Conservation (phyloP, 768 basidiomycete species). For the Cantharellus anzutake region DNA sequence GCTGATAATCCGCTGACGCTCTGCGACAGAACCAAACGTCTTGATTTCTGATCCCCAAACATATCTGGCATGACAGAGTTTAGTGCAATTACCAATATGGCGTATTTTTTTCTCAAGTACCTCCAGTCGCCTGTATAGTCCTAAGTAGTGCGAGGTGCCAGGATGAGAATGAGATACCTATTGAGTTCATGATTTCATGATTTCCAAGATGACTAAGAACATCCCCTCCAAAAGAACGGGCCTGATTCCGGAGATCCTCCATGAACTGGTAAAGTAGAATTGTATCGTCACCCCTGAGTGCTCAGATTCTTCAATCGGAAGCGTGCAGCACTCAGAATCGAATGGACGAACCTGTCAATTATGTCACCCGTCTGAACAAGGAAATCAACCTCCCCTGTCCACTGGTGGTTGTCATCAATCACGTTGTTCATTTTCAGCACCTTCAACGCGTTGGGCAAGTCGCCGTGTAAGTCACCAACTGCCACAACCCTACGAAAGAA, state of each 20-base stretch:
- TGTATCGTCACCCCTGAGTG: constrained; percentile 66
- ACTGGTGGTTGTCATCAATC: constrained; percentile 48
- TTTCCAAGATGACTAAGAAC: constrained; percentile 76
- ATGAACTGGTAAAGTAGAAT: constrained; percentile 71
- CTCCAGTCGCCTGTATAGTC: constrained; percentile 59
- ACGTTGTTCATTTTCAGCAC: constrained; percentile 71
- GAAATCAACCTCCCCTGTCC: constrained; percentile 68
- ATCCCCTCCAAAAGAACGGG: constrained; percentile 42
- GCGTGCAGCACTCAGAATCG: constrained; percentile 1
- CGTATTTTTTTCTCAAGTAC: constrained; percentile 21
- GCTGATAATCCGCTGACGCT: constrained; percentile 53
- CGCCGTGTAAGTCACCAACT: constrained; percentile 86
- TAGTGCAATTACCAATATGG: constrained; percentile 10
- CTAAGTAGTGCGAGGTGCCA: constrained; percentile 8
- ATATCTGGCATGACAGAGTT: constrained; percentile 33
- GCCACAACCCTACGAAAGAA: constrained; percentile 38
- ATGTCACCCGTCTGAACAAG: constrained; percentile 96
- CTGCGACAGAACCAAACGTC: constrained; percentile 55
- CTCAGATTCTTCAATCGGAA: constrained; percentile 3
- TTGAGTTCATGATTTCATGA: constrained; percentile 90
- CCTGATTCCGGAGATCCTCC: constrained; percentile 65
- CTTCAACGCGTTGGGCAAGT: constrained; percentile 54
- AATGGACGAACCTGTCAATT: constrained; percentile 52
- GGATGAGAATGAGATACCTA: constrained; percentile 27
- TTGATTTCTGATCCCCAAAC: constrained; percentile 66